Evolutionary conservation across 441 rosid genomes (phyloP).

Genomic region (Croton setiger): DNA sequence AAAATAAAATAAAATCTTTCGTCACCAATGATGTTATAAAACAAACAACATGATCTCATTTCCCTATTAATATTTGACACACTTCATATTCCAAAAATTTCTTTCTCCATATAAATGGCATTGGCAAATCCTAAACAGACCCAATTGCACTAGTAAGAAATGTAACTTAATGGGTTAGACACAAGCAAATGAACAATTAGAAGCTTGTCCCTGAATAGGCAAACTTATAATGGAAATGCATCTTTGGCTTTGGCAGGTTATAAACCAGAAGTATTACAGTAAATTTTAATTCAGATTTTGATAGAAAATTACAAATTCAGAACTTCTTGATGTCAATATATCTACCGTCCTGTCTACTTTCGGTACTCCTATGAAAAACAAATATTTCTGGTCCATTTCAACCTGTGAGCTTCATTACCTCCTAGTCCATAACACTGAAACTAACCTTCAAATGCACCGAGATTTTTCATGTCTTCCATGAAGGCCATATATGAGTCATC

Average conservation of each 20-base stretch:
- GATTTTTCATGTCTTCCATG: constrained; percentile 97
- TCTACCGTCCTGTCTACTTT: not conserved
- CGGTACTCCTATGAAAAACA: not conserved
- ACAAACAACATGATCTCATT: not conserved
- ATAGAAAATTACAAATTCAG: not conserved
- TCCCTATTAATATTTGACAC: too few species aligned
- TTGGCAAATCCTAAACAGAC: too few species aligned
- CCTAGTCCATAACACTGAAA: not conserved
- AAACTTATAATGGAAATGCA: not conserved
- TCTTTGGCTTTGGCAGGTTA: not conserved
- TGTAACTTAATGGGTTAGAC: too few species aligned
- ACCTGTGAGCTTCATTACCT: constrained; percentile 12
- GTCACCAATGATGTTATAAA: not conserved
- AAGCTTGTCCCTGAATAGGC: not conserved
- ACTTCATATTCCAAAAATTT: too few species aligned
- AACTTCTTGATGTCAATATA: not conserved
- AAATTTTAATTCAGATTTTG: not conserved
- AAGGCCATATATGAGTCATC: constrained; percentile 85
- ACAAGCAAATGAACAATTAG: not conserved
- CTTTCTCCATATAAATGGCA: too few species aligned
- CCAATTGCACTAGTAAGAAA: too few species aligned
- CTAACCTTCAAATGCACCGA: constrained; percentile 86
- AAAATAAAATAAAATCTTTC: not conserved
- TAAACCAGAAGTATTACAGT: not conserved
- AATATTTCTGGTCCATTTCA: not conserved